Evolutionary conservation across 1,284 basidiomycete species (phyloP), one percentile per base, ranked within the genome.

Genomic region (Ustilago lituana): DNA sequence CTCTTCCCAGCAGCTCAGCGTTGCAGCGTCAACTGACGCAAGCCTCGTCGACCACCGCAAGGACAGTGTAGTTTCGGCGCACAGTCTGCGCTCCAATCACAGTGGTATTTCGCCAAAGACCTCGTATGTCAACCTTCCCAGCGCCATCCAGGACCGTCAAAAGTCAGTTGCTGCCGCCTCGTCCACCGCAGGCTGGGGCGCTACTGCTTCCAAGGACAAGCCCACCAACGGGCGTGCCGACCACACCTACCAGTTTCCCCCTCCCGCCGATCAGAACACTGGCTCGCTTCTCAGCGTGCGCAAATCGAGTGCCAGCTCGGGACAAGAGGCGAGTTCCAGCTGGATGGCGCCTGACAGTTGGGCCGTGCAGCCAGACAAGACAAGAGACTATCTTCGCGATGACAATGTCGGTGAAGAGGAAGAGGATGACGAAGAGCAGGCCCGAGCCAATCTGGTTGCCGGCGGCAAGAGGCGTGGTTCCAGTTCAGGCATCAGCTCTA

Each of bases 331-430:
- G 3, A 53, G 61, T 41, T 80, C 79, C 19, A 67, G 73, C 35
- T 82, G 80, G 80, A 69, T 73, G 69, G 79, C 80, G 17, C 80
- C 80, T 12, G 79, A 79, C 57, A 77, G 74, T 52, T 82, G 80
- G 80, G 80, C 80, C 17, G 80, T 82, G 19, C 76, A 78, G 39
- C 66, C 74, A 4, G 65, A 76, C 43, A 62, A 64, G 48, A 50
- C 59, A n/a, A 55, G 51, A 22, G 75, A 72, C 38, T 59, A 61
- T 17, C 58, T 79, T 14, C 66, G 58, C 19, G 75, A 74, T 52
- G 67, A 64, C 29, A 71, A 77, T 20, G 74, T 68, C 31, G 75
- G 60, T 24, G 73, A 62, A 7, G 70, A 74, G 36, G 65, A 78
- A 22, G 66, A 66, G 17, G 75, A 75, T 8, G 75, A 75, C 26